Evolutionary conservation across 441 rosid genomes (phyloP).

Genomic region (Gossypium lobatum): DNA sequence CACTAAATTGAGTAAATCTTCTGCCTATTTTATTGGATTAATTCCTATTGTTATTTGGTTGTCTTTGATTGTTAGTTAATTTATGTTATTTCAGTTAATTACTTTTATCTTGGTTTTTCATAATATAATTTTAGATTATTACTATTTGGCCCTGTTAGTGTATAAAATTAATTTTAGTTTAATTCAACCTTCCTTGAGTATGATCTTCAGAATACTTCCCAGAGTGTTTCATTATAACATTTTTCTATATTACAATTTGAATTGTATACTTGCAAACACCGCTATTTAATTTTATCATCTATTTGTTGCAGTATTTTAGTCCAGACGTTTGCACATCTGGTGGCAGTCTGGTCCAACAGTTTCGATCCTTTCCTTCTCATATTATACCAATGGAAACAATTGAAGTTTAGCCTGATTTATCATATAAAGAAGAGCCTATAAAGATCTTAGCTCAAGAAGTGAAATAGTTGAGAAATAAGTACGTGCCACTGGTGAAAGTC

Average conservation of each 20-base stretch:
- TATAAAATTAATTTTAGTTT: no score
- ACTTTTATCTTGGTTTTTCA: background rate
- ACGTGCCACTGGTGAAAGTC: background rate
- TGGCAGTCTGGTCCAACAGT: background rate
- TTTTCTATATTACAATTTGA: background rate
- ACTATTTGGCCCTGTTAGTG: background rate
- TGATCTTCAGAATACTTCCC: background rate
- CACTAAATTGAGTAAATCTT: background rate
- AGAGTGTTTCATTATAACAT: background rate
- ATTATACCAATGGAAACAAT: background rate
- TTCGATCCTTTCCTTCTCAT: background rate
- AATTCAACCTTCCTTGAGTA: background rate
- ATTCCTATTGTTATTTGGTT: background rate
- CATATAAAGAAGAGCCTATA: background rate
- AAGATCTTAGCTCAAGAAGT: background rate
- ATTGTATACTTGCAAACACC: no score
- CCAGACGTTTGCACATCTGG: background rate
- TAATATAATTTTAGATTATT: no score
- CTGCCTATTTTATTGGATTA: background rate
- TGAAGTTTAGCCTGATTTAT: background rate
- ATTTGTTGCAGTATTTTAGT: no score
- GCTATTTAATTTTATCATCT: no score
- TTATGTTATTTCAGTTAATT: background rate
- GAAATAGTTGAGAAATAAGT: background rate
- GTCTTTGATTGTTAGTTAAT: background rate